phyloP scores from a whole-genome alignment of 2,329 filamentous ascomycete genomes.

The Diplodia scrobiculata region DNA sequence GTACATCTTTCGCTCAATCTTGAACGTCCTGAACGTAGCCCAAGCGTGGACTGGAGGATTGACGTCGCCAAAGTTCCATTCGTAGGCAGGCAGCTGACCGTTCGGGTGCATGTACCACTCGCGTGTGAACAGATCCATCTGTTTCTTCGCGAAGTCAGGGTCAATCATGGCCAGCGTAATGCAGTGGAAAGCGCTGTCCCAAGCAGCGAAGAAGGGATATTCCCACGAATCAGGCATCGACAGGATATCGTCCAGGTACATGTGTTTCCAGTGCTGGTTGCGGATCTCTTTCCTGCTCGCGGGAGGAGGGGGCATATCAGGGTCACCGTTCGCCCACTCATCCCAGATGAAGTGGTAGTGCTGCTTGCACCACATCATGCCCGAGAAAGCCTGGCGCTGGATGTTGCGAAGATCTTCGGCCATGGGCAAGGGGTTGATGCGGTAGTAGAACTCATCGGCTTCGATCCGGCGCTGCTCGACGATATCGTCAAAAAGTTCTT shows the following conservation, averaged over 20 bases:
- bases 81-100: slow-evolving; percentile 87
- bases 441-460: slow-evolving; percentile 93
- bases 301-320: slow-evolving; percentile 82
- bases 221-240: slow-evolving; percentile 99
- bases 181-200: slow-evolving; percentile 96
- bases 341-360: slow-evolving; percentile 97
- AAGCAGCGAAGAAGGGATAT: slow-evolving; percentile 96
- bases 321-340: slow-evolving; percentile 95
- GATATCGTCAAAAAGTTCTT: slow-evolving; percentile 88
- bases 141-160: slow-evolving; percentile 96
- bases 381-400: slow-evolving; percentile 88
- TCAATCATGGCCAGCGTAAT: slow-evolving; percentile 97
- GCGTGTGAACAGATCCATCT: slow-evolving; percentile 90
- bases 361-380: slow-evolving; percentile 99
- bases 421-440: slow-evolving; percentile 90
- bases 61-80: slow-evolving; percentile 98
- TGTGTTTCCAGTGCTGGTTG: slow-evolving; percentile 89
- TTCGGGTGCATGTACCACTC: slow-evolving; percentile 99
- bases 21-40: slow-evolving; percentile 94
- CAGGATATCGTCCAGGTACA: slow-evolving; percentile 90
- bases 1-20: slow-evolving; percentile 97
- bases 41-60: slow-evolving; percentile 96
- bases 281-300: slow-evolving; percentile 75
- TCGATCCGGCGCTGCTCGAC: slow-evolving; percentile 85
- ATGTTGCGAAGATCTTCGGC: slow-evolving; percentile 91